Percentiles rank a stretch among this genome's conserved stretches.
phyloP scores from a whole-genome alignment of 352 stramenopile genomes.

The Pythium graminicola region DNA sequence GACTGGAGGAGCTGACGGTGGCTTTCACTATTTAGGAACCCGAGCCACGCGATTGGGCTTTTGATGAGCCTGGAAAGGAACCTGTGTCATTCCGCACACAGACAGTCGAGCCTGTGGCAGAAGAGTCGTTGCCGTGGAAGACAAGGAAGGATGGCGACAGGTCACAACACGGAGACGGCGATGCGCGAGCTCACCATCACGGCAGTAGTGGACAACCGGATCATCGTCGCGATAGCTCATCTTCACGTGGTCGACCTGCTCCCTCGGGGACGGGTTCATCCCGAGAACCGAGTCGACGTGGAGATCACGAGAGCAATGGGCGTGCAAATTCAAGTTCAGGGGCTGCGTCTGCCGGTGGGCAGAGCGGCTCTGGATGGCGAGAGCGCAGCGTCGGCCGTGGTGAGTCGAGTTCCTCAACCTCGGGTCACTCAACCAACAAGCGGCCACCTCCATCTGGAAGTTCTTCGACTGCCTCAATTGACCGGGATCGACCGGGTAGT shows the following conservation, averaged over 20 bases:
- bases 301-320: conserved; percentile 14
- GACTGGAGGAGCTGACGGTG: too few species aligned
- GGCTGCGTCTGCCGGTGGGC: not conserved
- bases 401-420: not conserved
- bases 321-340: not conserved
- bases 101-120: conserved; percentile 61
- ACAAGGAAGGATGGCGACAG: conserved; percentile 39
- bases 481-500: conserved; percentile 22
- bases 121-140: conserved; percentile 74
- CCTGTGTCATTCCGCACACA: conserved; percentile 82
- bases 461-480: not conserved
- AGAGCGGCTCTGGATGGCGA: conserved; percentile 3
- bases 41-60: conserved; percentile 79
- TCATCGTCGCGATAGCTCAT: conserved; percentile 21
- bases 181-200: conserved; percentile 19
- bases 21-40: conserved; percentile 42
- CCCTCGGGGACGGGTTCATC: conserved; percentile 1
- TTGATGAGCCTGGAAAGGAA: conserved; percentile 83
- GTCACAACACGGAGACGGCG: not conserved
- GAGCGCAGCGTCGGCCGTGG: conserved; percentile 24
- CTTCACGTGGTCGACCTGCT: conserved; percentile 9
- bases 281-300: conserved; percentile 11
- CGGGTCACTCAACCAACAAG: conserved; percentile 5
- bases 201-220: conserved; percentile 4
- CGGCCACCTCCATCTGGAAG: conserved; percentile 4